phyloP scores from a whole-genome alignment of 2,329 filamentous ascomycete genomes.

The Fusarium cyanostomum region DNA sequence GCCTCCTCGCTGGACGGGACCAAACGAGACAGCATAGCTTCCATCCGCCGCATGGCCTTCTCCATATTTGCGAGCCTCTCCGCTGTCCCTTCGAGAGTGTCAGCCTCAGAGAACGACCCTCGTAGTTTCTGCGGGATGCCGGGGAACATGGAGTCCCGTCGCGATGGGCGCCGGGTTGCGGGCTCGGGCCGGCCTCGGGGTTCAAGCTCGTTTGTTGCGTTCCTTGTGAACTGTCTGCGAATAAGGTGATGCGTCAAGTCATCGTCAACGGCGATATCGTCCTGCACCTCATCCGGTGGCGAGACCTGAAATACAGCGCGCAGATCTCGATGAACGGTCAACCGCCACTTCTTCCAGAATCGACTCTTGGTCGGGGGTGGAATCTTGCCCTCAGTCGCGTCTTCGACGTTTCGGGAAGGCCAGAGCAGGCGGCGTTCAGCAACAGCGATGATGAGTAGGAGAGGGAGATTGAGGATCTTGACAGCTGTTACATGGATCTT shows the following conservation, averaged over 20 bases:
- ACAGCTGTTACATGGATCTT: slow-evolving; percentile 86
- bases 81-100: slow-evolving; percentile 56
- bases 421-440: slow-evolving; percentile 77
- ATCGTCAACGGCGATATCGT: slow-evolving; percentile 68
- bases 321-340: slow-evolving; percentile 77
- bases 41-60: slow-evolving; percentile 58
- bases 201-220: slow-evolving; percentile 52
- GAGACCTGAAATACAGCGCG: slow-evolving; percentile 77
- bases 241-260: slow-evolving; percentile 67
- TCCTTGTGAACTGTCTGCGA: slow-evolving; percentile 63
- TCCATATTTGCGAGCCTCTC: slow-evolving; percentile 61
- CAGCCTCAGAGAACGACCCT: slow-evolving; percentile 57
- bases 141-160: slow-evolving; percentile 67
- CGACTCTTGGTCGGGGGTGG: slow-evolving; percentile 48
- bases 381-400: slow-evolving; percentile 26
- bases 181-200: slow-evolving; percentile 37
- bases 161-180: slow-evolving; percentile 48
- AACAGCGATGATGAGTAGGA: slow-evolving; percentile 75
- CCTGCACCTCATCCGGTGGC: slow-evolving; percentile 68
- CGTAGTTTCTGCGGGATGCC: slow-evolving; percentile 59
- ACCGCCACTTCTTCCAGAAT: slow-evolving; percentile 74
- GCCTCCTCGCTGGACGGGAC: slow-evolving; percentile 44
- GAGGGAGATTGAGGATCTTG: slow-evolving; percentile 77
- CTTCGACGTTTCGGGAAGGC: slow-evolving; percentile 47
- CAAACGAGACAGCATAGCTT: slow-evolving; percentile 56